These are phyloP conservation scores for Syzygium jambos DNA, from an alignment of 345 rosid species.

Conservation along the genomic window DNA sequence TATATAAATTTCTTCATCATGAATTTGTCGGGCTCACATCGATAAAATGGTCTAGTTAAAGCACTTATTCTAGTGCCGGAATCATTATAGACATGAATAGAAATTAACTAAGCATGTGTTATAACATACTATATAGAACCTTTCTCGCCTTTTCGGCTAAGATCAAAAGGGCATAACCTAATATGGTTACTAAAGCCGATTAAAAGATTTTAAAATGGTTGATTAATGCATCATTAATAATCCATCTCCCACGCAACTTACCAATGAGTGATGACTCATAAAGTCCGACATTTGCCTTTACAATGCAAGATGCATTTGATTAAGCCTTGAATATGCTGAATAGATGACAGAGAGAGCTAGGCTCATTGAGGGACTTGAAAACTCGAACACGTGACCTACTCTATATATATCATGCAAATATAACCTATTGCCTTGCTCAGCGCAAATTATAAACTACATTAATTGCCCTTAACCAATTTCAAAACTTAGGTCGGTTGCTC, in stretches of 20 bases:
- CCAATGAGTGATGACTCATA: not conserved
- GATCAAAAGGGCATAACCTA: not conserved
- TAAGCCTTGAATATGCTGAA: not conserved
- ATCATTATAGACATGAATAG: not conserved
- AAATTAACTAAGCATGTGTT: not conserved
- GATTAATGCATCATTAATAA: no score
- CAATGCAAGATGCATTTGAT: not conserved
- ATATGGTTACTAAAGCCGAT: not conserved
- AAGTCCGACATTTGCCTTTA: not conserved
- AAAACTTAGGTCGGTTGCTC: not conserved
- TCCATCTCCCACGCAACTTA: not conserved
- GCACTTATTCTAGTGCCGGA: not conserved
- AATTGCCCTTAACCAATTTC: not conserved
- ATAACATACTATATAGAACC: not conserved
- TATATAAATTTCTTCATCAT: not conserved
- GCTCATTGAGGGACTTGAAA: not conserved
- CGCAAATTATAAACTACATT: not conserved
- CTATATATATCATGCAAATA: not conserved
- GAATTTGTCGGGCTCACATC: not conserved
- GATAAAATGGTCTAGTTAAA: not conserved
- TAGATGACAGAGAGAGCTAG: not conserved
- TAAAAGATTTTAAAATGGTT: not conserved
- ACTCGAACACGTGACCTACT: not conserved
- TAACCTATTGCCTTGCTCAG: not conserved
- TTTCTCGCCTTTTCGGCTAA: not conserved